Base-by-base conservation (phyloP, 1,284 basidiomycete genomes). In the Leccinum angustisporum region DNA sequence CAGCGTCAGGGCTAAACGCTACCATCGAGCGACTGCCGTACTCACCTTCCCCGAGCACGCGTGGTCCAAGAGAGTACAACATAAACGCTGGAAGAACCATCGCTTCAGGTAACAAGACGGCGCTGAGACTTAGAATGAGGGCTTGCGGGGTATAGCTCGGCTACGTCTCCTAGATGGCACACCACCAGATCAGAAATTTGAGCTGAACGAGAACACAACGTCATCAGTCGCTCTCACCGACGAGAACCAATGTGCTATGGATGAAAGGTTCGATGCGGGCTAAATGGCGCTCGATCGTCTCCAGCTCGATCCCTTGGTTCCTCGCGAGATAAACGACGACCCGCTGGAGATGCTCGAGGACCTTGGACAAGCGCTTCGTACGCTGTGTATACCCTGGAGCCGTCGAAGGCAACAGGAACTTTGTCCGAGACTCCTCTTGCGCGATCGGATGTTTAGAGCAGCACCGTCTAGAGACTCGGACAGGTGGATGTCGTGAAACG, bases 81-180 rank as follows among this genome's bases (percentile, higher is more conserved):
- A 66, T 38, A 33, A 69, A 58, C 30, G 60, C 60, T 30, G 61
- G 58, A 27, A 68, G 27, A 53, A 63, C 59, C 5, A 30, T 9
- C 30, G 62, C 38, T 40, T 68, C 64, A 11, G 61, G 66, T 1
- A 68, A 57, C 5, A 67, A 13, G 18, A 60, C 25, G 2, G 54
- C 54, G 3, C 61, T 60, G 1, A 64, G 30, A 25, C 62, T 54
- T 51, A 70, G 40, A 27, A 63, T 31, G 16, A 67, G 27, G 4
- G 62, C 55, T 51, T 69, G 65, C 14, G 2, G 68, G 68, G 34
- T 62, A 65, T 16, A 68, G 62, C 36, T 70, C 67, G 0, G 21
- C 51, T n/a, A 63, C 30, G 31, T 68, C 65, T 2, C 68, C 67
- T 70, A 56, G 10, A 54, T 6, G 14, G 16, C 14, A 38, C 8